Evolutionary conservation across 2,329 filamentous ascomycete genomes (phyloP).

Genomic region (Arthrinium phaeospermum): DNA sequence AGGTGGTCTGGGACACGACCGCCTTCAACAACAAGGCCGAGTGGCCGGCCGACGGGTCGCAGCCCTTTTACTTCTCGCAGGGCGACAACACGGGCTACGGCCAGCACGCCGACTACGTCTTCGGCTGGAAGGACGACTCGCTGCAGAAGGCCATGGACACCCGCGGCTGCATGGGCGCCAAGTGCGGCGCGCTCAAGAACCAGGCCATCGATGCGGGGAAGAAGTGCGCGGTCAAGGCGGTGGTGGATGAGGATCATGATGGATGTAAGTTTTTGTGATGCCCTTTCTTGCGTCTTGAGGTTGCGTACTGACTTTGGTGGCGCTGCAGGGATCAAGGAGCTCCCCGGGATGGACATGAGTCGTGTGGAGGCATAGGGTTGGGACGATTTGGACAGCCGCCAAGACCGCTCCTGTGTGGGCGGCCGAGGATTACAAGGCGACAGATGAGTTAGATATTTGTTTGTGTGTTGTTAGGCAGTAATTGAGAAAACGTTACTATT

Average conservation of each 20-base stretch:
- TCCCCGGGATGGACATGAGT: neutral
- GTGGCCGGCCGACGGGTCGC: slow-evolving; percentile 39
- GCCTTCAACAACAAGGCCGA: slow-evolving; percentile 35
- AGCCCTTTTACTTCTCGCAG: slow-evolving; percentile 39
- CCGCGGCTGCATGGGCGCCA: slow-evolving; percentile 22
- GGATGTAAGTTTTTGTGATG: slow-evolving; percentile 1
- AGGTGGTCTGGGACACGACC: slow-evolving; percentile 57
- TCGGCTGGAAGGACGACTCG: slow-evolving; percentile 25
- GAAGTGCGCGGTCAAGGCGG: slow-evolving; percentile 27
- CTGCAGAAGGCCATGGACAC: slow-evolving; percentile 25
- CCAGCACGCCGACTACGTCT: slow-evolving; percentile 27
- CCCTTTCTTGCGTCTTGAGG: neutral
- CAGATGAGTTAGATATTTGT: neutral
- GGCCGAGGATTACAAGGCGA: too few relatives aligned
- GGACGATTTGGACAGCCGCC: neutral
- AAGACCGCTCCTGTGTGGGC: accelerated
- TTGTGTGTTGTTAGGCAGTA: too few relatives aligned
- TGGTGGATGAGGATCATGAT: slow-evolving; percentile 32
- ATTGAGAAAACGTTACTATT: too few relatives aligned
- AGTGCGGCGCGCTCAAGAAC: slow-evolving; percentile 22
- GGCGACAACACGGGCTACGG: slow-evolving; percentile 30
- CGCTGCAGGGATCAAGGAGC: neutral
- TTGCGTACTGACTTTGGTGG: neutral
- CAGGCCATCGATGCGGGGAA: slow-evolving; percentile 23
- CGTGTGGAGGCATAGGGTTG: neutral